Conservation (phyloP, 2,329 filamentous ascomycete species). For the Xylariaceae sp. region DNA sequence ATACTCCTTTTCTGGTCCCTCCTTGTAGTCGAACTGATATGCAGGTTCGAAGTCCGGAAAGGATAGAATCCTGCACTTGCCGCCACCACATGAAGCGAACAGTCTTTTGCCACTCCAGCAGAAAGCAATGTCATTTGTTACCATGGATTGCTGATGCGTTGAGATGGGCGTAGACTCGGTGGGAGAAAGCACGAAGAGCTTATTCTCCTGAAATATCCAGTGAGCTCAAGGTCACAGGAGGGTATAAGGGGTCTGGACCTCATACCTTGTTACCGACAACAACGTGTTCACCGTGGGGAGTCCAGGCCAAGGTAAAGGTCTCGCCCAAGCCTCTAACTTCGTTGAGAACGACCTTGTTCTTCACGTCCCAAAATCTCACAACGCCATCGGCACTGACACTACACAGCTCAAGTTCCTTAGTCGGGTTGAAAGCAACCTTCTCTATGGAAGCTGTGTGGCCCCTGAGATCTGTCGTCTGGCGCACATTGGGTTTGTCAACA, state of each 20-base stretch:
- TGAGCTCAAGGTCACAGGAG: conserved; percentile 3
- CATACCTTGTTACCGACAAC: conserved; percentile 67
- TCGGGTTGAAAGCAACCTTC: conserved; percentile 72
- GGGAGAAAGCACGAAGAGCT: conserved; percentile 58
- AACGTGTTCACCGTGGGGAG: conserved; percentile 63
- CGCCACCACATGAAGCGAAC: conserved; percentile 66
- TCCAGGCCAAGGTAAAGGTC: conserved; percentile 68
- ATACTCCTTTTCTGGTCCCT: conserved; percentile 46
- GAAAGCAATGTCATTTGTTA: conserved; percentile 70
- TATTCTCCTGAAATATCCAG: conserved; percentile 46
- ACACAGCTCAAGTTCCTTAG: conserved; percentile 70
- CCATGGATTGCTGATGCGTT: conserved; percentile 54
- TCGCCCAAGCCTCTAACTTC: conserved; percentile 62
- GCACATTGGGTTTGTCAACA: conserved; percentile 67
- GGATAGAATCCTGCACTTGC: conserved; percentile 63
- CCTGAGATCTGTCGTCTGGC: conserved; percentile 70
- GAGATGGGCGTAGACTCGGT: conserved; percentile 50
- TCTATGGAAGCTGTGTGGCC: conserved; percentile 63
- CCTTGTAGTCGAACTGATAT: conserved; percentile 44
- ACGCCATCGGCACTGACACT: conserved; percentile 69
- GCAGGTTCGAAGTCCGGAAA: conserved; percentile 60
- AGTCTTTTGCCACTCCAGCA: conserved; percentile 67
- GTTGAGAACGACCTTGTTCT: conserved; percentile 64
- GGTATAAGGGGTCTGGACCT: background rate
- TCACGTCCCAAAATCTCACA: conserved; percentile 75